Evolutionary conservation across 495 filamentous ascomycete species (phyloP), one percentile per base, ranked within the genome.

Genomic region (Gamarada debralockiae): DNA sequence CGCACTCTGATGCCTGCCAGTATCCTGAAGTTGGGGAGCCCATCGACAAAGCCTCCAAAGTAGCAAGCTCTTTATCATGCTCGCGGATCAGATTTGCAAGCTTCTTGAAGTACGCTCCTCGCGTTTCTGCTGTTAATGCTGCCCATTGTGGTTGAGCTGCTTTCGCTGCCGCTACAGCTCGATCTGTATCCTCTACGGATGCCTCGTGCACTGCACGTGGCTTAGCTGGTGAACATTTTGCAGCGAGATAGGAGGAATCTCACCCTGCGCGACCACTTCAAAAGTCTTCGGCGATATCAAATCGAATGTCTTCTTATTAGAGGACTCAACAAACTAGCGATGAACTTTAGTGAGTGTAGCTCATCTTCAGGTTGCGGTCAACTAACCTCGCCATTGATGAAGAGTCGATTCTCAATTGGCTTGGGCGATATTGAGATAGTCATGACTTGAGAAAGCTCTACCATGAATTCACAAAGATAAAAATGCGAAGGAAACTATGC

Each of bases 21-120:
- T 65, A 75, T 1, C 21, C 45, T 2, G 55, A 62, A 0, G 75
- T 50, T 14, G 74, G 72, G 42, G 64, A 57, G 18, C 79, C 78
- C 74, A 79, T 79, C 12, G 71, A 72, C 23, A 76, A 60, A 18
- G 76, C 74, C 27, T 81, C 78, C 18, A 87, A 68, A 10, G 64
- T 61, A 3, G 76, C 75, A 15, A 87, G 66, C 56, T 82, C 76
- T 3, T 90, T 81, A 15, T 77, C 53, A 64, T 96, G 82, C 70
- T 86, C 76, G 77, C 93, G 87, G 58, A 89, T 74, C 25, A 96
- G 76, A 20, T 93, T 83, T 57, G 92, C 89, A 14, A 98, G 82
- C 68, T 91, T 96, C 56, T 71, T 70, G 54, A 98, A 72, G 39
- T 79, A 68, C 59, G 73, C 76, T 55, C 88, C 85, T 60, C 92